Evolutionary conservation across 2,329 filamentous ascomycete species (phyloP), one percentile per base, ranked within the genome.

Genomic region (Aspergillus proliferans): DNA sequence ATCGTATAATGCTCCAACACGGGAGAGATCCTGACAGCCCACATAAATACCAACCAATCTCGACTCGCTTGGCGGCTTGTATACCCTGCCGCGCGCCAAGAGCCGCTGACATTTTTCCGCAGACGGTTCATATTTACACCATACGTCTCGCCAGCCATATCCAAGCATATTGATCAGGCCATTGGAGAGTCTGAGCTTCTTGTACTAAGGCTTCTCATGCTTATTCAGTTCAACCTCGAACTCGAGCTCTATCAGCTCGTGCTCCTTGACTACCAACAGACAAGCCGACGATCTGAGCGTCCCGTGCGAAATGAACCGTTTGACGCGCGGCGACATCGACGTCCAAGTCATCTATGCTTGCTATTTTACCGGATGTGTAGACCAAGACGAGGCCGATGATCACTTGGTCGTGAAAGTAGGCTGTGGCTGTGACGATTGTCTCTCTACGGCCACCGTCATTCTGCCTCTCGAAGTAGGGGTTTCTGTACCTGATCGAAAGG

Each of bases 401-500:
- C 2, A 18, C 24, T 14, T 10, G 14, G 34, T 18, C 12, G 10
- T 5, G 24, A 8, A 45, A 49, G 38, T 47, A 47, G 30, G 47
- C 50, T 10, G 44, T 28, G 22, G 33, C 47, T 19, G 39, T 43
- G 38, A 34, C 40, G 24, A 49, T 22, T 18, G 39, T 14, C 24
- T 46, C 46, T 24, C 43, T 46, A 14, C 28, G 18, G 28, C 24
- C 43, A 21, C 18, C n/a, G 41, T 36, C 49, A 22, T 46, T 41
- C 18, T 10, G 36, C 19, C 1, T 44, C 38, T 47, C 36, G n/a
- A 53, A 55, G 28, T 49, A 50, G 10, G 49, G 49, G 22, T 39
- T 49, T 53, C 41, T 43, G 48, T 38, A 51, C 45, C 21, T 51
- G 46, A 14, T 53, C 46, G 19, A 50, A 52, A 15, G 45, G 48